Evolutionary conservation across 495 filamentous ascomycete genomes (phyloP).

Genomic region (Aspergillus nidulans): DNA sequence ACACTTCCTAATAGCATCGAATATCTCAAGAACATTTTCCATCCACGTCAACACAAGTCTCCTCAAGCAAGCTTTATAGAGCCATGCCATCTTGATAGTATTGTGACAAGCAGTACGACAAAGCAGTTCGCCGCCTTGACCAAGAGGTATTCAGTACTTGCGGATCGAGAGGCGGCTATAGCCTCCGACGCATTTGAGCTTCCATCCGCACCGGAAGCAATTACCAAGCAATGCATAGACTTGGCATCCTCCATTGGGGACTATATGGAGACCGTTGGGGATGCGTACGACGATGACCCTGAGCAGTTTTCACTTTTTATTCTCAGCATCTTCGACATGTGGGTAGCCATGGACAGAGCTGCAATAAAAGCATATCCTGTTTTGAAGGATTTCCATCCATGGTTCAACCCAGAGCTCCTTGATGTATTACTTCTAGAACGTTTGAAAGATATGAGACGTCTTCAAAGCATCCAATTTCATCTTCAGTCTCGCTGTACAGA

Average conservation of each 20-base stretch:
- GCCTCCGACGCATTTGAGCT: background rate
- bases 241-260: constrained; percentile 32
- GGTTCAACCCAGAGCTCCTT: constrained; percentile 45
- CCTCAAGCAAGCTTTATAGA: background rate
- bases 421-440: constrained; percentile 45
- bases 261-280: constrained; percentile 28
- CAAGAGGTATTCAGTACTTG: constrained; percentile 22
- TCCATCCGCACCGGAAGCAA: background rate
- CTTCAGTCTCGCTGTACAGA: constrained; percentile 29
- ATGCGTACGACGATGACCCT: constrained; percentile 38
- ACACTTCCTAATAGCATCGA: constrained; percentile 42
- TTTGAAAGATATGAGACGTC: constrained; percentile 40
- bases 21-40: constrained; percentile 30
- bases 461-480: constrained; percentile 45
- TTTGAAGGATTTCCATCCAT: constrained; percentile 48
- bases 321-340: constrained; percentile 55
- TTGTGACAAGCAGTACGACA: constrained; percentile 3
- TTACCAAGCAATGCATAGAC: constrained; percentile 24
- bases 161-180: constrained; percentile 24
- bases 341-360: constrained; percentile 52
- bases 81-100: background rate
- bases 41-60: background rate
- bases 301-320: constrained; percentile 53
- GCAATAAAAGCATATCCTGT: constrained; percentile 38
- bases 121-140: constrained; percentile 22